Evolutionary conservation across 2,329 filamentous ascomycete species (phyloP).

Genomic region (Epichloe bromicola): DNA sequence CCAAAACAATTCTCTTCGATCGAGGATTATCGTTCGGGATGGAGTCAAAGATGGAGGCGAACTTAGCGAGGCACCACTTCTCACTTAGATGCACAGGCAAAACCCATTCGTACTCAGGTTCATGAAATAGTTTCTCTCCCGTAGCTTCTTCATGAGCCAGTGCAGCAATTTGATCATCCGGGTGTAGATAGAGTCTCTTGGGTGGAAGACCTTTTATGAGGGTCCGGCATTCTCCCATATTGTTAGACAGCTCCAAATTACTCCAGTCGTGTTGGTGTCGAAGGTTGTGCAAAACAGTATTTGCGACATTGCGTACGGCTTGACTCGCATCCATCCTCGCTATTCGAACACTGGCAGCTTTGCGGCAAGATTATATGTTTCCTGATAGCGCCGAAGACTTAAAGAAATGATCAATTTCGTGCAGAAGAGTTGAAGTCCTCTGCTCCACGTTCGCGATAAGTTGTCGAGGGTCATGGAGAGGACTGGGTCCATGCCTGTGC

Average conservation of each 20-base stretch:
- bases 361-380: not conserved
- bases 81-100: conserved; percentile 60
- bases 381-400: not conserved
- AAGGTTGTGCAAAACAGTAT: conserved; percentile 55
- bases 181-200: conserved; percentile 61
- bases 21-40: conserved; percentile 32
- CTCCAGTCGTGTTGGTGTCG: conserved; percentile 67
- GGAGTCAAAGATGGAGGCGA: conserved; percentile 58
- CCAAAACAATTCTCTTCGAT: conserved; percentile 59
- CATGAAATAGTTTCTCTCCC: conserved; percentile 31
- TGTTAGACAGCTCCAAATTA: conserved; percentile 40
- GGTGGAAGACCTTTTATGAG: conserved; percentile 63
- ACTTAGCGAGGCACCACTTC: conserved; percentile 53
- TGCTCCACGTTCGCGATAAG: no score
- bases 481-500: no score
- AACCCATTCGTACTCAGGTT: conserved; percentile 60
- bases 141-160: conserved; percentile 45
- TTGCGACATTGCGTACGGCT: conserved; percentile 13
- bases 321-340: not conserved
- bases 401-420: not conserved
- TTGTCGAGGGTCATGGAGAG: no score
- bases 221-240: conserved; percentile 36
- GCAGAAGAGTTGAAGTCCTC: no score
- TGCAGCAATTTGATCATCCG: conserved; percentile 67
- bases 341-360: not conserved